Base-by-base conservation (phyloP, 2,329 filamentous ascomycete genomes). In the Colletotrichum agaves region DNA sequence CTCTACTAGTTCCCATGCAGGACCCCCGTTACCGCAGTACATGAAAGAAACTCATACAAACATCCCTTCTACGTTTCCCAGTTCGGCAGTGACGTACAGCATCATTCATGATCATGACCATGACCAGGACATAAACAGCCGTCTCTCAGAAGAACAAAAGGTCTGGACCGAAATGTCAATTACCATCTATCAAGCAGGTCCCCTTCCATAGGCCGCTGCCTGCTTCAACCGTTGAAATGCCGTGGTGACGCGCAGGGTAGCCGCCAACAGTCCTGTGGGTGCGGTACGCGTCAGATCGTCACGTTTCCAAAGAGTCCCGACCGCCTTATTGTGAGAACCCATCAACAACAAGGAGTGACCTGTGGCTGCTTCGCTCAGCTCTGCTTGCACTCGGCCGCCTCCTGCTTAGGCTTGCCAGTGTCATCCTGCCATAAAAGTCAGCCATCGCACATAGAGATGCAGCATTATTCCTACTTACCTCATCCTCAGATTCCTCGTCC, bases 341-440 rank as follows among this genome's bases (percentile, higher is more conserved):
- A 68, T 47, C 57, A 52, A 56, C 57, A 46, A 56, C 31, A 57
- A 49, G 71, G 68, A 74, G 78, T 47, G 78, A 78, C n/a, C 74
- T 79, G 5, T 73, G 81, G 2, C 77, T 78, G 15, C 77, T 77
- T 10, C 78, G 78, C 41, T 86, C 88, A 97, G 84, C 93, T 97
- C 84, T 97, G 93, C 87, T 97, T 97, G 90, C 94, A 97, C 85
- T 97, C 94, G 73, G 94, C 93, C 73, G 93, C 90, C 83, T 97
- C 93, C 83, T 96, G 93, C 87, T 97, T 97, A 67, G 94, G 93
- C 87, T 95, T 97, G 74, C 91, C 90, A 72, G 89, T 89, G 78
- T 94, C 93, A 77, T 97, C 93, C 93, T 97, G 73, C 10, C 71
- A 63, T 71, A 37, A 37, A 4, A 62, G 69, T 73, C 66, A 70